Evolutionary conservation across 768 basidiomycete species (phyloP).

Genomic region (Ramaria sp.): DNA sequence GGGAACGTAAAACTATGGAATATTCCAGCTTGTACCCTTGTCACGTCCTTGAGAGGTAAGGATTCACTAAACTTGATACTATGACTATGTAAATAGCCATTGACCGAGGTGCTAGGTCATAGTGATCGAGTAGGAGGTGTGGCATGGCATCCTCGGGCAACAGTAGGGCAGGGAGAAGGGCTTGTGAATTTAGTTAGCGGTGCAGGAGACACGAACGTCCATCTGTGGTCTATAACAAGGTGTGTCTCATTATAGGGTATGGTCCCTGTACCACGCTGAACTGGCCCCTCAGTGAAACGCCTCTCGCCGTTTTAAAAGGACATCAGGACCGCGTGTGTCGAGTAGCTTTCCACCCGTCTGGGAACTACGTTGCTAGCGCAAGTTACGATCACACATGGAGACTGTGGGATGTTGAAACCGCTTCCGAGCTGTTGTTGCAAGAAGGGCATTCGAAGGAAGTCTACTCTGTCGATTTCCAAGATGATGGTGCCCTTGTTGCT

Average conservation of each 20-base stretch:
- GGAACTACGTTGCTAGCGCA: slow-evolving; percentile 86
- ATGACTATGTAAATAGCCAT: too few species aligned
- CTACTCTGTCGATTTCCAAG: slow-evolving; percentile 91
- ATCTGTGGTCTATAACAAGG: slow-evolving; percentile 86
- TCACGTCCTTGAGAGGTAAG: slow-evolving; percentile 62
- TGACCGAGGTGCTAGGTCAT: slow-evolving; percentile 43
- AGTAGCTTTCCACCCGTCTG: slow-evolving; percentile 94
- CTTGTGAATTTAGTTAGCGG: slow-evolving; percentile 82
- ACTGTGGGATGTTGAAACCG: slow-evolving; percentile 83
- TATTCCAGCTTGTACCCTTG: slow-evolving; percentile 78
- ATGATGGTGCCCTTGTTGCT: slow-evolving; percentile 85
- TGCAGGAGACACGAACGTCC: slow-evolving; percentile 75
- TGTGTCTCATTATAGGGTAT: slow-evolving; percentile 22
- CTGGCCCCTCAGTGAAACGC: slow-evolving; percentile 51
- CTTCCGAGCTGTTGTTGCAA: slow-evolving; percentile 77
- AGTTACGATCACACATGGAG: slow-evolving; percentile 98
- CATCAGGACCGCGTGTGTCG: slow-evolving; percentile 88
- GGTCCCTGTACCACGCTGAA: slow-evolving; percentile 1
- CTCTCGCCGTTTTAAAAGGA: slow-evolving; percentile 77
- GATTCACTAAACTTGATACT: background rate
- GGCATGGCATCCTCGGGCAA: slow-evolving; percentile 96
- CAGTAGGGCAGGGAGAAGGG: slow-evolving; percentile 51
- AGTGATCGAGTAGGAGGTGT: slow-evolving; percentile 88
- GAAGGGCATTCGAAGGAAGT: slow-evolving; percentile 98
- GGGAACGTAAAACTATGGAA: slow-evolving; percentile 94